These are phyloP conservation scores for Agrocybe praecox DNA, from an alignment of 768 basidiomycete species.

Conservation along the genomic window DNA sequence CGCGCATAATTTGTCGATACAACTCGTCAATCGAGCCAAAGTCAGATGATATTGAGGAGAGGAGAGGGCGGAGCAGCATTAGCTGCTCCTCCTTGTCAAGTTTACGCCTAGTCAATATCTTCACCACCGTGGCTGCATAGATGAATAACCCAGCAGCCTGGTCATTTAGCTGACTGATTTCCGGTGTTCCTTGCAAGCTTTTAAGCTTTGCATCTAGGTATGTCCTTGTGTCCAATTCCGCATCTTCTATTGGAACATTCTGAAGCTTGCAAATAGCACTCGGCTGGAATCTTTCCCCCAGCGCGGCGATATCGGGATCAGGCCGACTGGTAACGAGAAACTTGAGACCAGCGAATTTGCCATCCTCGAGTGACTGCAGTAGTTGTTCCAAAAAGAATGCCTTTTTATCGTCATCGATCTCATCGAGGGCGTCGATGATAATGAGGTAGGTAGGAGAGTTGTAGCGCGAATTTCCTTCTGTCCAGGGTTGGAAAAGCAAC, in stretches of 20 bases:
- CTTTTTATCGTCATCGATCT: slow-evolving; percentile 15
- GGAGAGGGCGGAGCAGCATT: slow-evolving; percentile 7
- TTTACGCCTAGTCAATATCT: slow-evolving; percentile 8
- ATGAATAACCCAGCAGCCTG: slow-evolving; percentile 27
- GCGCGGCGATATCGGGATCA: slow-evolving; percentile 16
- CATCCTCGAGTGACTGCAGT: slow-evolving; percentile 9
- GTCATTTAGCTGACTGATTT: slow-evolving; percentile 12
- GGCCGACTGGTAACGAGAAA: slow-evolving; percentile 25
- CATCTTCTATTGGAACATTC: slow-evolving; percentile 9
- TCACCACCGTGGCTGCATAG: slow-evolving; percentile 28
- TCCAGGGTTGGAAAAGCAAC: slow-evolving; percentile 19
- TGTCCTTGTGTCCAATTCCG: not conserved
- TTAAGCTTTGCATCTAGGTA: slow-evolving; percentile 10
- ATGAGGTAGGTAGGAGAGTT: slow-evolving; percentile 12
- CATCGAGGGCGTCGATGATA: slow-evolving; percentile 26
- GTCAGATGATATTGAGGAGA: not conserved
- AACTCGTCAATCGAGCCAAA: too few relatives aligned
- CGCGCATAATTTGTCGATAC: too few relatives aligned
- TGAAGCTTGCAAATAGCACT: slow-evolving; percentile 14
- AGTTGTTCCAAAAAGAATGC: slow-evolving; percentile 12
- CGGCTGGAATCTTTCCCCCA: slow-evolving; percentile 8
- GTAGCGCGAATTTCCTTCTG: not conserved
- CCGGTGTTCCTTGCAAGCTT: not conserved
- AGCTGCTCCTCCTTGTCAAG: slow-evolving; percentile 2
- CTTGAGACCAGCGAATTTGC: slow-evolving; percentile 15